Conservation (phyloP, 768 basidiomycete species). For the Pleurotus tuoliensis region DNA sequence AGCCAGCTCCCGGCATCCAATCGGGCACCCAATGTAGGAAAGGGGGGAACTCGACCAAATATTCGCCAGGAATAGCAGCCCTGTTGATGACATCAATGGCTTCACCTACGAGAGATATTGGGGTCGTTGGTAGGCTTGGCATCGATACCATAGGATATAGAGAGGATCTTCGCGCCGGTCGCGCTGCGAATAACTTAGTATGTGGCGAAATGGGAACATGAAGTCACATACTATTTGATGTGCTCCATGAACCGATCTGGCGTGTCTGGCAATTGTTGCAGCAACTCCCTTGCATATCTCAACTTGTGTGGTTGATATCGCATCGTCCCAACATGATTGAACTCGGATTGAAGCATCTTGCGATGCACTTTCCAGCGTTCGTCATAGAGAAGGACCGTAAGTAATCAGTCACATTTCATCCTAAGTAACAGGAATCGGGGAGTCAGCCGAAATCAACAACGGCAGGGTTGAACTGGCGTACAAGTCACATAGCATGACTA, state of each 20-base stretch:
- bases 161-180: neutral
- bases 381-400: conserved; percentile 37
- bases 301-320: conserved; percentile 25
- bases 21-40: conserved; percentile 41
- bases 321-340: conserved; percentile 28
- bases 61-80: conserved; percentile 1
- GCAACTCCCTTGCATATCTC: neutral
- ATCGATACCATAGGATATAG: neutral
- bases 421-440: conserved; percentile 16
- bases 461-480: conserved; percentile 1
- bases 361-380: conserved; percentile 37
- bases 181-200: neutral
- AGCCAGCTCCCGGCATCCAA: conserved; percentile 60
- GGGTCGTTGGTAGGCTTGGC: neutral
- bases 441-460: neutral
- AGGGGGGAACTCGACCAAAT: conserved; percentile 6
- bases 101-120: neutral
- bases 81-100: neutral
- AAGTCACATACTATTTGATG: neutral
- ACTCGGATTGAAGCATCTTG: conserved; percentile 35
- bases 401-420: conserved; percentile 37
- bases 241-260: conserved; percentile 3
- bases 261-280: neutral
- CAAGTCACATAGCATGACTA: conserved; percentile 25
- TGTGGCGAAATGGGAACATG: neutral